Base-by-base conservation (phyloP, 805 yeast genomes). In the Monosporozyma yasuniensis region DNA sequence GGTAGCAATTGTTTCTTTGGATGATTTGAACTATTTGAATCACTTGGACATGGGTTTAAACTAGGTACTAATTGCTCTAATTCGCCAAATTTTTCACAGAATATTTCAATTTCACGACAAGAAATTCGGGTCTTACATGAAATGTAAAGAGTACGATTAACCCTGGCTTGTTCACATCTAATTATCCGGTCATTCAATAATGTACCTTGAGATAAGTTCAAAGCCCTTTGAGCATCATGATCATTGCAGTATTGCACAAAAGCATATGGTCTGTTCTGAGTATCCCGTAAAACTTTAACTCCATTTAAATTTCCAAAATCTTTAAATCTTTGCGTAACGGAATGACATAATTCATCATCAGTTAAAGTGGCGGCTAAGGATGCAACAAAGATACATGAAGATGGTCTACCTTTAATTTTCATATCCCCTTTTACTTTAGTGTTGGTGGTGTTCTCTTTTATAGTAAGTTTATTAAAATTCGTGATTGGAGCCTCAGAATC, bases 151-250 rank as follows among this genome's bases (percentile, higher is more conserved):
- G 97, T 90, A 55, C 97, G 75, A 66, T 90, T 91, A 44, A 90
- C 96, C 60, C 85, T 82, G 0, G 98, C 98, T 18, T 82, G 82
- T 67, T 91, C 97, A 68, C 96, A 87, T 50, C 97, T 76, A 42
- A 91, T 78, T 3, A 79, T 72, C 63, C 96, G 75, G 12, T 89
- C 95, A 62, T 86, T 80, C 45, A 89, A 66, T 6, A 72, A 64
- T 5, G 87, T 73, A 50, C 82, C 81, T 58, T 86, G 91, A 10
- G 88, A 95, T 52, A 73, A 72, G 18, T 63, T 66, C 48, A 88
- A 75, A 0, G 96, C 96, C 4, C 55, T 61, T 53, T 74, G 72
- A 4, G 95, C 89, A 55, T 84, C 91, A 8, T 68, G 71, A 54
- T 84, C 93, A 50, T 71, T 78, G 8, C 79, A 72, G 63, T 85